Conservation (phyloP, 2,329 filamentous ascomycete genomes). For the Ophiostoma sp. region DNA sequence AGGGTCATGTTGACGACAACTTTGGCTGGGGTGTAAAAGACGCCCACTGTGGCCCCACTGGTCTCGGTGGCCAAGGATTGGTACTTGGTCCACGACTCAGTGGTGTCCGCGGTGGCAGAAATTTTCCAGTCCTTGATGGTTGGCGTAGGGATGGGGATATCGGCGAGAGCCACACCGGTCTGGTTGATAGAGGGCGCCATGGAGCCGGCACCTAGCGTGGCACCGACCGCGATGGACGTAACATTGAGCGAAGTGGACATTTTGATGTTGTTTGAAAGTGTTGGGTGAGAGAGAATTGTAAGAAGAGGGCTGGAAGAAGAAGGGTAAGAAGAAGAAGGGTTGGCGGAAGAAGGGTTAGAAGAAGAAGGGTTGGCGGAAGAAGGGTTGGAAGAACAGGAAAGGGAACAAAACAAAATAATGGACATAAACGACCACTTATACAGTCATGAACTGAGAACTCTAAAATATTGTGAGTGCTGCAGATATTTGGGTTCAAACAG, state of each 20-base stretch:
- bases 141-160: background rate
- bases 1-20: background rate
- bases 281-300: background rate
- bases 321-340: background rate
- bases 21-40: background rate
- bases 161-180: background rate
- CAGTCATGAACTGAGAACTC: too few species aligned
- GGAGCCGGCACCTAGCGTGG: background rate
- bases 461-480: background rate
- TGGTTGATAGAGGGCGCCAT: background rate
- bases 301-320: background rate
- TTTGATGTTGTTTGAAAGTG: background rate
- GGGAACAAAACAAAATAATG: background rate
- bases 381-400: background rate
- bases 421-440: too few species aligned
- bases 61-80: background rate
- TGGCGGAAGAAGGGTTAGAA: background rate
- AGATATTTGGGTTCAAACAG: background rate
- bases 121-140: background rate
- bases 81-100: background rate
- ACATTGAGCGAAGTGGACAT: background rate
- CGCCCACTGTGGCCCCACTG: too few species aligned
- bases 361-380: background rate
- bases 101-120: background rate
- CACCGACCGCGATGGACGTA: background rate